These are phyloP conservation scores for Oryza longistaminata DNA, from an alignment of 176 grass and related monocot genomes.

Conservation along the genomic window DNA sequence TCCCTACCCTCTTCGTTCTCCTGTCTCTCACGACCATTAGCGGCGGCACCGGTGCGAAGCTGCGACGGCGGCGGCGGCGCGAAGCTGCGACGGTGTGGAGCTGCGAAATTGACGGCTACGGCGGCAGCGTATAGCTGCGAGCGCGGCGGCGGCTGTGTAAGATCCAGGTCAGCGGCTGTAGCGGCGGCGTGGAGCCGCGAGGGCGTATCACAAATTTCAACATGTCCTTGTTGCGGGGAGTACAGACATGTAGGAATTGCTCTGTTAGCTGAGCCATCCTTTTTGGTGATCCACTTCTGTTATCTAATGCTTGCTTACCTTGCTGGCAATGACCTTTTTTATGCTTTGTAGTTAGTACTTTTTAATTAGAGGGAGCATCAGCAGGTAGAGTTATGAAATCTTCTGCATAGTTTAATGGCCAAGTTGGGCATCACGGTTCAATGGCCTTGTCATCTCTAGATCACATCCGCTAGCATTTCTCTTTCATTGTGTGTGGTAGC, in stretches of 20 bases:
- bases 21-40: no score
- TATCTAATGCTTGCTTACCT: constrained; percentile 29
- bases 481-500: not conserved
- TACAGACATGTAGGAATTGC: constrained; percentile 37
- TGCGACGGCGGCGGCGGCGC: no score
- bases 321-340: not conserved
- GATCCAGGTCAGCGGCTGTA: no score
- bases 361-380: constrained; percentile 29
- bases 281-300: constrained; percentile 30
- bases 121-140: no score
- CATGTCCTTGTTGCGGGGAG: constrained; percentile 23
- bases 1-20: no score
- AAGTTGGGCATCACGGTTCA: not conserved
- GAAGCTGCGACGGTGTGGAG: no score
- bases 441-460: constrained; percentile 29
- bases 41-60: no score
- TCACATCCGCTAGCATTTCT: constrained; percentile 27
- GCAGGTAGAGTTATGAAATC: not conserved
- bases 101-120: no score
- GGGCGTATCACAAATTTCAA: constrained; percentile 21
- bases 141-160: no score
- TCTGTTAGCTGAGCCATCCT: constrained; percentile 46
- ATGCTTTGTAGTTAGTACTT: not conserved
- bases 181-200: no score
- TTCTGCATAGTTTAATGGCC: not conserved